These are phyloP conservation scores for Pleodorina starrii DNA, from an alignment of 139 green algal species.

Conservation along the genomic window DNA sequence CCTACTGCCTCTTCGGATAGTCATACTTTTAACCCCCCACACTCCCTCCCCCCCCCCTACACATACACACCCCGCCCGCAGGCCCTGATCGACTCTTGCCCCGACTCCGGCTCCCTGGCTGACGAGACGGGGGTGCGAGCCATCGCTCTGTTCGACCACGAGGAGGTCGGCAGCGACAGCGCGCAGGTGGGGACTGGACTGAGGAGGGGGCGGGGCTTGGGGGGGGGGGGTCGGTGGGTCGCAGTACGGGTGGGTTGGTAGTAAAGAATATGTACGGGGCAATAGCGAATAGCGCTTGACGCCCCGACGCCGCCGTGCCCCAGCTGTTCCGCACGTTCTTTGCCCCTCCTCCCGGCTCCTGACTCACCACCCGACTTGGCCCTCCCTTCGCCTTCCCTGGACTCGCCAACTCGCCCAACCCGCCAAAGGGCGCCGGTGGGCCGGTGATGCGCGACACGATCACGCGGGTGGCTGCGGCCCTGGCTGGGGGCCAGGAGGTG, in stretches of 20 bases:
- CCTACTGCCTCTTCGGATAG: no score
- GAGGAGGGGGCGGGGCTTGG: not conserved
- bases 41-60: not conserved
- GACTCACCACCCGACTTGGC: no score
- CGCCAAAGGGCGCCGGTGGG: slow-evolving; percentile 83
- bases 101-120: slow-evolving; percentile 55
- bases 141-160: slow-evolving; percentile 96
- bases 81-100: slow-evolving; percentile 79
- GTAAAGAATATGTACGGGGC: no score
- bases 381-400: no score
- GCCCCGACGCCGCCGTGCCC: no score
- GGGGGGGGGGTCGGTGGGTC: not conserved
- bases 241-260: no score
- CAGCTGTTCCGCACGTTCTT: no score
- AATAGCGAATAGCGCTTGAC: no score
- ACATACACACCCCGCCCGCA: slow-evolving; percentile 49
- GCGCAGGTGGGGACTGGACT: slow-evolving; percentile 61
- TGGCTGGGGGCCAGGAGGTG: slow-evolving; percentile 62
- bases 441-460: slow-evolving; percentile 95
- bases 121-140: slow-evolving; percentile 83
- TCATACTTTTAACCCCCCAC: no score
- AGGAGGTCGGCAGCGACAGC: slow-evolving; percentile 91
- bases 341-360: no score
- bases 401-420: not conserved
- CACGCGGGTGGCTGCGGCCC: slow-evolving; percentile 73